A percentile compares a stretch with the other conserved stretches of the same genome.
phyloP scores from a whole-genome alignment of 805 yeast genomes.

The Cyberlindnera xylosilytica region DNA sequence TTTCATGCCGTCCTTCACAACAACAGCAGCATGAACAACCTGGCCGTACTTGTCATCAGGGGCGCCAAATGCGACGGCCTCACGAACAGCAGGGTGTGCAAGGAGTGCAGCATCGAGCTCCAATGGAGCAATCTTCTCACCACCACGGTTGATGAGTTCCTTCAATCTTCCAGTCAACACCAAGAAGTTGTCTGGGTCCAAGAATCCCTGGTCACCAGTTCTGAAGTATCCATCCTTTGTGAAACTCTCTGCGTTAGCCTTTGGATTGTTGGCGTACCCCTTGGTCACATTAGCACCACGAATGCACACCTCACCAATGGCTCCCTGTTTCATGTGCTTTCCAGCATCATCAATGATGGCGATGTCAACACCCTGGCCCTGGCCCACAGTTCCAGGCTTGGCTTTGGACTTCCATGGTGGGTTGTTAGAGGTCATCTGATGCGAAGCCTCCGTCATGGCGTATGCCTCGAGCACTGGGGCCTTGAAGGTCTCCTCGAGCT shows the following conservation, averaged over 20 bases:
- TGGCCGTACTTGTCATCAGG: slow-evolving; percentile 69
- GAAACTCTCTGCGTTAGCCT: slow-evolving; percentile 67
- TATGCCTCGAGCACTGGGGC: slow-evolving; percentile 76
- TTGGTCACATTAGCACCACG: slow-evolving; percentile 66
- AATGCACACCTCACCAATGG: slow-evolving; percentile 66
- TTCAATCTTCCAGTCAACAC: slow-evolving; percentile 68
- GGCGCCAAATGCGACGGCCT: slow-evolving; percentile 70
- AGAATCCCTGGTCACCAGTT: slow-evolving; percentile 74
- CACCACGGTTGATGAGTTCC: slow-evolving; percentile 74
- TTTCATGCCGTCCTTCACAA: slow-evolving; percentile 40
- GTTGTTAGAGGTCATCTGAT: slow-evolving; percentile 72
- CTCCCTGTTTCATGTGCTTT: slow-evolving; percentile 44
- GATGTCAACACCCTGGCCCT: slow-evolving; percentile 65
- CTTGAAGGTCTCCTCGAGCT: slow-evolving; percentile 52
- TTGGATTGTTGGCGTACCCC: slow-evolving; percentile 68
- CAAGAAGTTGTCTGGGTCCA: slow-evolving; percentile 57
- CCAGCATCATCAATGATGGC: slow-evolving; percentile 52
- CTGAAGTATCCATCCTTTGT: slow-evolving; percentile 58
- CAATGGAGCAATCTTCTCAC: slow-evolving; percentile 73
- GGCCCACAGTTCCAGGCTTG: slow-evolving; percentile 72
- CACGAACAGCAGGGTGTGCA: slow-evolving; percentile 59
- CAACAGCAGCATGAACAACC: slow-evolving; percentile 67
- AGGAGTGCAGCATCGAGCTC: slow-evolving; percentile 63
- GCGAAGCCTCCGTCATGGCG: slow-evolving; percentile 82
- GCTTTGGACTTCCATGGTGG: slow-evolving; percentile 63